Percentiles rank a stretch among this genome's conserved stretches.
Conservation (phyloP, 148 eudicot genomes). For the Fagopyrum esculentum region DNA sequence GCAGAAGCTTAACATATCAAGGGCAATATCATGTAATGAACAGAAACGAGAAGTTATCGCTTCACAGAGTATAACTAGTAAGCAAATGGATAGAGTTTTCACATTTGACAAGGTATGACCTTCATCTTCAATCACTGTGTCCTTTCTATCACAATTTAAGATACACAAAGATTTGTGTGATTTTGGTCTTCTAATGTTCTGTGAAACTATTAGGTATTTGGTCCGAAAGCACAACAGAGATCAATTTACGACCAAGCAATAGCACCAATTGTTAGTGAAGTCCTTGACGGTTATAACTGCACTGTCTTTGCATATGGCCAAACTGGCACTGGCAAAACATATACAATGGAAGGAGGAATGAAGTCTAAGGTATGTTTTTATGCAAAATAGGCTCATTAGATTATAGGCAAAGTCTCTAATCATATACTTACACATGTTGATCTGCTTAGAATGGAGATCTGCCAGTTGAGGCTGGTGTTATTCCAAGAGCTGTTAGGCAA, state of each 20-base stretch:
- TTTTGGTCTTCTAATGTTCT: neutral
- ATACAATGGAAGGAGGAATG: conserved; percentile 91
- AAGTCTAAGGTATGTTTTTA: conserved; percentile 51
- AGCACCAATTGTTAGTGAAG: conserved; percentile 71
- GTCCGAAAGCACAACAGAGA: conserved; percentile 77
- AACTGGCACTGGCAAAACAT: conserved; percentile 91
- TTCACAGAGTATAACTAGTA: conserved; percentile 43
- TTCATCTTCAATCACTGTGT: conserved; percentile 5
- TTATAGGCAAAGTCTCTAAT: neutral
- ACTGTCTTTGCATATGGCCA: conserved; percentile 92
- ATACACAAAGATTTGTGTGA: neutral
- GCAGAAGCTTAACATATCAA: conserved; percentile 51
- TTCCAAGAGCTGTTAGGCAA: conserved; percentile 84
- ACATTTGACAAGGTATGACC: conserved; percentile 75
- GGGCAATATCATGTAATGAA: conserved; percentile 55
- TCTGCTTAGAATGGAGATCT: conserved; percentile 52
- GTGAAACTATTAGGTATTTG: conserved; percentile 49
- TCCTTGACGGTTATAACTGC: conserved; percentile 84
- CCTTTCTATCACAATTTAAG: neutral
- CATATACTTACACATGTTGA: neutral
- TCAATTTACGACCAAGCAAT: conserved; percentile 81
- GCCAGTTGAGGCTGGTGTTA: conserved; percentile 81
- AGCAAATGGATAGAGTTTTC: conserved; percentile 68
- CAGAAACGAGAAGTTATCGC: conserved; percentile 58
- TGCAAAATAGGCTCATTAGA: neutral